These are phyloP conservation scores for Saccharomycopsis amapae DNA, from an alignment of 805 yeast genomes.

Conservation along the genomic window DNA sequence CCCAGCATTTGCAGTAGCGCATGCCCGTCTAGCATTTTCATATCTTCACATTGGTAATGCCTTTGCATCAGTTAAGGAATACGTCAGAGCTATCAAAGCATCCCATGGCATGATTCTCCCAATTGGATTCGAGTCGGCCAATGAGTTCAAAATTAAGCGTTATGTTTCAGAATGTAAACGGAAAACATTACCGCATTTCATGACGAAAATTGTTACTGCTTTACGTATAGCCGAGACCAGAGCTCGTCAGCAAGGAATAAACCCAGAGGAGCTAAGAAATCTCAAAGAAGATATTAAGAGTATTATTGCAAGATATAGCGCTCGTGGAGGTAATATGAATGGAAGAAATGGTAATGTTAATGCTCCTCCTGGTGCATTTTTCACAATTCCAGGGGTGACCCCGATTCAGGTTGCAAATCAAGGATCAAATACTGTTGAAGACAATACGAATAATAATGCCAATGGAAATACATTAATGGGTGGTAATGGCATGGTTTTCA, in stretches of 20 bases:
- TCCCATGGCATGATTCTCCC: conserved; percentile 20
- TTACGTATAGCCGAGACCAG: conserved; percentile 16
- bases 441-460: not conserved
- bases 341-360: too few relatives aligned
- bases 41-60: conserved; percentile 33
- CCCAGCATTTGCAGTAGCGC: conserved; percentile 33
- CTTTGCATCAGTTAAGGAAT: conserved; percentile 30
- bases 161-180: conserved; percentile 9
- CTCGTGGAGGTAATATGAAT: not conserved
- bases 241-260: conserved; percentile 19
- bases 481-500: not conserved
- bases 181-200: conserved; percentile 14
- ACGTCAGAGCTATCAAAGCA: conserved; percentile 30
- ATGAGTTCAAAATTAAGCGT: not conserved
- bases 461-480: not conserved
- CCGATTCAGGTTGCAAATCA: not conserved
- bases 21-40: conserved; percentile 33
- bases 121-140: not conserved
- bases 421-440: not conserved
- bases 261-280: not conserved
- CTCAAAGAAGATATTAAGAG: conserved; percentile 7
- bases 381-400: not conserved
- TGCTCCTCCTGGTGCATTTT: not conserved
- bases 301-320: not conserved
- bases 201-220: conserved; percentile 4